phyloP scores from a whole-genome alignment of 805 yeast species.

The Candida coquimbonensis region DNA sequence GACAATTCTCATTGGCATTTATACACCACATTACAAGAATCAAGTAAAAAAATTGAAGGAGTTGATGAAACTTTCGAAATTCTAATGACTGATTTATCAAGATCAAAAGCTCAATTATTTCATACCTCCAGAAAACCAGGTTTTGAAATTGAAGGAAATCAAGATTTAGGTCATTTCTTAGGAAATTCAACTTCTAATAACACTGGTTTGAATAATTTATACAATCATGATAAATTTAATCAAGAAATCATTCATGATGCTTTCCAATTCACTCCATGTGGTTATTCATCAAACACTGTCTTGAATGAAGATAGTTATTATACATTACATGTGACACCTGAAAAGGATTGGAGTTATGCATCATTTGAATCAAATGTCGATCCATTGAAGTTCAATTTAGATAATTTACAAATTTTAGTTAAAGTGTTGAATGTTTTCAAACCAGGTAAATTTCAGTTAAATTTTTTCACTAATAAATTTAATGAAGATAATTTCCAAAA shows the following conservation, averaged over 20 bases:
- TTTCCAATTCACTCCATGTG: slow-evolving; percentile 90
- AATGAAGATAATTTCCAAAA: slow-evolving; percentile 27
- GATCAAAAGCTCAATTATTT: slow-evolving; percentile 50
- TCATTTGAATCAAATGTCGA: slow-evolving; percentile 88
- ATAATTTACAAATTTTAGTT: slow-evolving; percentile 48
- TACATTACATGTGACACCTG: slow-evolving; percentile 93
- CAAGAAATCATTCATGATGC: slow-evolving; percentile 59
- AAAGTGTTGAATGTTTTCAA: slow-evolving; percentile 58
- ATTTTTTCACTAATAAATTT: slow-evolving; percentile 34
- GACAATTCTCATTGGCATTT: slow-evolving; percentile 88
- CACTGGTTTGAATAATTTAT: slow-evolving; percentile 59
- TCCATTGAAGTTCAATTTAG: slow-evolving; percentile 28
- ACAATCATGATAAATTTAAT: slow-evolving; percentile 23
- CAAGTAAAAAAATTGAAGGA: slow-evolving; percentile 11
- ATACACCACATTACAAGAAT: slow-evolving; percentile 49
- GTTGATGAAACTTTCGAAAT: slow-evolving; percentile 78
- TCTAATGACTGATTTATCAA: slow-evolving; percentile 79
- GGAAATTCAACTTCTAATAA: slow-evolving; percentile 63
- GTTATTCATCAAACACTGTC: slow-evolving; percentile 84
- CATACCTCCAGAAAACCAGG: slow-evolving; percentile 40
- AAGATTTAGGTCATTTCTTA: slow-evolving; percentile 72
- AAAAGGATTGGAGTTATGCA: slow-evolving; percentile 90
- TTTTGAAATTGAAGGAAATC: slow-evolving; percentile 38
- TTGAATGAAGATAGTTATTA: slow-evolving; percentile 57
- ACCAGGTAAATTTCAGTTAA: slow-evolving; percentile 70